phyloP scores from a whole-genome alignment of 495 filamentous ascomycete species.

The Penicillium desertorum region DNA sequence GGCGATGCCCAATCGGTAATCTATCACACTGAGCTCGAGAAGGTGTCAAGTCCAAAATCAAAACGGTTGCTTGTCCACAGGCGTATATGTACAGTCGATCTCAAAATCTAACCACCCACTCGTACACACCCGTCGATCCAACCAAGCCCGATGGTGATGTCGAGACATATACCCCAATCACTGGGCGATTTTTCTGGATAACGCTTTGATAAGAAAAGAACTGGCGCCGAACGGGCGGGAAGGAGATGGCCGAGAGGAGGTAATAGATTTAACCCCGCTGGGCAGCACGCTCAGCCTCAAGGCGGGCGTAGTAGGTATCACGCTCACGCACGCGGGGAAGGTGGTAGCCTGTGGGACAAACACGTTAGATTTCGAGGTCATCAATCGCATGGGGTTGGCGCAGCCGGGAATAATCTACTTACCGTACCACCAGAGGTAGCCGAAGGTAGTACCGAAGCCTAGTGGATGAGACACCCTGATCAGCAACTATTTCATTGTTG shows the following conservation, averaged over 20 bases:
- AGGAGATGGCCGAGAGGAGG: conserved; percentile 16
- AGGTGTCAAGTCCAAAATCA: conserved; percentile 16
- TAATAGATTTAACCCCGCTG: conserved; percentile 34
- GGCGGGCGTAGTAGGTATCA: conserved; percentile 72
- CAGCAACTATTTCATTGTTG: neutral
- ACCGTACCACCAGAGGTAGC: conserved; percentile 83
- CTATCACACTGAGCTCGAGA: neutral
- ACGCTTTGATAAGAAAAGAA: conserved; percentile 22
- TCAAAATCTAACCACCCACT: conserved; percentile 17
- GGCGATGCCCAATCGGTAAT: neutral
- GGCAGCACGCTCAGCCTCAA: conserved; percentile 66
- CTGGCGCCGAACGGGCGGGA: conserved; percentile 26
- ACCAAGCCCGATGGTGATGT: conserved; percentile 15
- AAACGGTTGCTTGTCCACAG: conserved; percentile 18
- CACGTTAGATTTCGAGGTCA: neutral
- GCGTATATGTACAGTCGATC: conserved; percentile 37
- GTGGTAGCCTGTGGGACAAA: conserved; percentile 62
- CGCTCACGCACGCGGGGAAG: conserved; percentile 72
- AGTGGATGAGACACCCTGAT: conserved; percentile 10
- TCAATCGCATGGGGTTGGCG: conserved; percentile 2
- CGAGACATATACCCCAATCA: neutral
- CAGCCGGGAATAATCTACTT: conserved; percentile 41
- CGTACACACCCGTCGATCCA: conserved; percentile 21
- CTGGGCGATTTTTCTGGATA: conserved; percentile 12
- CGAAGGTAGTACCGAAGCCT: conserved; percentile 70